Percentiles rank a stretch among this genome's conserved stretches.
Evolutionary conservation across 169 alveolate species (phyloP).

Genomic region (Babesia gibsoni): DNA sequence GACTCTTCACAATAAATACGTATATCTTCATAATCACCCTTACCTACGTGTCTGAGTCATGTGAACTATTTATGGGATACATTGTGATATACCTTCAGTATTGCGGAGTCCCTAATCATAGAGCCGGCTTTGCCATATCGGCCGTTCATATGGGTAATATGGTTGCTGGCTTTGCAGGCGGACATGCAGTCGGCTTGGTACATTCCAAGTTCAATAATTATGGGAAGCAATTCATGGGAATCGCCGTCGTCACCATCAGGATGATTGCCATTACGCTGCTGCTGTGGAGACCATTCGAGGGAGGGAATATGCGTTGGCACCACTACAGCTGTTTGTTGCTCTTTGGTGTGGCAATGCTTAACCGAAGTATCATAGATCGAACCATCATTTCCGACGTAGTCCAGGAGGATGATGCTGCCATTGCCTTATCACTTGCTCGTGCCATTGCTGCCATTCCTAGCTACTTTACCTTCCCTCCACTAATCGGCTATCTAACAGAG

Average conservation of each 20-base stretch:
- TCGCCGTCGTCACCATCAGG: not conserved
- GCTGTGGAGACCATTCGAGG: not conserved
- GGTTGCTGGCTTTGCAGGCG: too few relatives aligned
- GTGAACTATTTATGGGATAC: too few relatives aligned
- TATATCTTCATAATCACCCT: too few relatives aligned
- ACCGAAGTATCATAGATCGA: slow-evolving; percentile 88
- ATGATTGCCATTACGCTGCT: not conserved
- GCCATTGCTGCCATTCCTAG: slow-evolving; percentile 86
- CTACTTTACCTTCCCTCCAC: slow-evolving; percentile 84
- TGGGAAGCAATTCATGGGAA: not conserved
- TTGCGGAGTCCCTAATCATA: too few relatives aligned
- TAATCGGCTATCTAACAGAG: slow-evolving; percentile 85
- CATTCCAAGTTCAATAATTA: too few relatives aligned
- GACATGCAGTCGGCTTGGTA: too few relatives aligned
- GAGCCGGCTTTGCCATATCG: too few relatives aligned
- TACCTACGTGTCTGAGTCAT: too few relatives aligned
- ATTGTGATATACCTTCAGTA: too few relatives aligned
- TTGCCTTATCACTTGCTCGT: slow-evolving; percentile 78
- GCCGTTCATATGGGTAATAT: too few relatives aligned
- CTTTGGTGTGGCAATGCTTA: slow-evolving; percentile 83
- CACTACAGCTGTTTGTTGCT: slow-evolving; percentile 66
- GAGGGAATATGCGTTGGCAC: slow-evolving; percentile 41
- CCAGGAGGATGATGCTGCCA: slow-evolving; percentile 83
- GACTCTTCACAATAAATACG: too few relatives aligned
- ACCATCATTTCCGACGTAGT: slow-evolving; percentile 87